Percentiles rank a stretch among this genome's conserved stretches.
phyloP scores from a whole-genome alignment of 805 yeast genomes.

The Candida germanica region DNA sequence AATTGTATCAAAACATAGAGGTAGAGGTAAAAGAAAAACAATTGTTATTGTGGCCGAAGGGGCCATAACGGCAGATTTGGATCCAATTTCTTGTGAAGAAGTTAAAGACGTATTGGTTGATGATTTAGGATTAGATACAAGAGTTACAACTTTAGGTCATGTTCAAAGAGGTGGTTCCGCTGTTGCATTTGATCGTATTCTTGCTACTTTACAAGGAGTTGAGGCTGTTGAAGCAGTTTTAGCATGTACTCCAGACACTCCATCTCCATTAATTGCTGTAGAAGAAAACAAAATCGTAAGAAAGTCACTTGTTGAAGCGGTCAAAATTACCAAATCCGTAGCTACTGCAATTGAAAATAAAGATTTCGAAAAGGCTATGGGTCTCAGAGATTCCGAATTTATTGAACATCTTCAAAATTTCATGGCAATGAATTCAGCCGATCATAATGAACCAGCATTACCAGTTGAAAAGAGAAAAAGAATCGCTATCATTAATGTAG shows the following conservation, averaged over 20 bases:
- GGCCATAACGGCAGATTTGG: slow-evolving; percentile 78
- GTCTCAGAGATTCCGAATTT: slow-evolving; percentile 84
- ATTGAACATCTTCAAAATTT: slow-evolving; percentile 75
- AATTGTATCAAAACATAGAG: slow-evolving; percentile 75
- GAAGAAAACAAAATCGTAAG: slow-evolving; percentile 83
- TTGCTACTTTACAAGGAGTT: slow-evolving; percentile 96
- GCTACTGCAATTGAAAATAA: slow-evolving; percentile 79
- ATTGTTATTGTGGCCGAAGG: slow-evolving; percentile 98
- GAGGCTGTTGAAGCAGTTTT: slow-evolving; percentile 94
- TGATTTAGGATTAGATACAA: slow-evolving; percentile 80
- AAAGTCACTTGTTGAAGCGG: slow-evolving; percentile 86
- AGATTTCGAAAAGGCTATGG: slow-evolving; percentile 84
- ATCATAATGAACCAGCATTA: slow-evolving; percentile 57
- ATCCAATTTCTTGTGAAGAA: slow-evolving; percentile 74
- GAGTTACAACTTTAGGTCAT: slow-evolving; percentile 94
- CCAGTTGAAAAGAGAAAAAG: slow-evolving; percentile 63
- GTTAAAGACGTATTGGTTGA: slow-evolving; percentile 82
- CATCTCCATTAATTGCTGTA: slow-evolving; percentile 92
- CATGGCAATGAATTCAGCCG: slow-evolving; percentile 63
- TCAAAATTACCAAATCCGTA: slow-evolving; percentile 79
- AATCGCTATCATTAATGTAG: slow-evolving; percentile 85
- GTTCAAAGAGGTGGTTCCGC: slow-evolving; percentile 99
- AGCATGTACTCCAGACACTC: slow-evolving; percentile 82
- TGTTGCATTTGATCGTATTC: slow-evolving; percentile 86
- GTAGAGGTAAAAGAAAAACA: slow-evolving; percentile 87